Evolutionary conservation across 192 early-diverging fungal species (phyloP), one percentile per base, ranked within the genome.

Genomic region (Mortierella claussenii): DNA sequence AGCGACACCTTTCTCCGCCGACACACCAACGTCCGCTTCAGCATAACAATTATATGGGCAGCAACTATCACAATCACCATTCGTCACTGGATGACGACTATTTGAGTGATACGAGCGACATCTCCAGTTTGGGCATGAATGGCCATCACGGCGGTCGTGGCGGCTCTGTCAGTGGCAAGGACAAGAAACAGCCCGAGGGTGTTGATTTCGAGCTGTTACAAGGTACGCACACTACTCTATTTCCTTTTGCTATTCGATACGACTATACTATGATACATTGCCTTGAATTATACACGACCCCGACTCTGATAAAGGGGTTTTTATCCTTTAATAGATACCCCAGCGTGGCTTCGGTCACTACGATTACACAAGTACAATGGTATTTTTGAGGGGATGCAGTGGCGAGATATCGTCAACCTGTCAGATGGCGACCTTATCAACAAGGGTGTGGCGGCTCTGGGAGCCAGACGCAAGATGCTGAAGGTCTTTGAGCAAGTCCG

Each of bases 331-430:
- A 5, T 20, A 86, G 97, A 99, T 83, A 94, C 97, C 74, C 94
- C 96, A 11, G 86, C 88, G 45, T 99, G 97, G 97, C 86, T 99
- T 63, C 81, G 95, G 45, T 90, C 88, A 57, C 85, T 98, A 50
- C 91, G 97, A 28, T 83, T 99, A 66, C 97, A 99, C 85, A 99
- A 99, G 82, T 99, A 99, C 83, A 95, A 92, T 24, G 60, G 86
- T 20, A 88, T 95, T 40, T 97, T 99, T 86, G 89, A 94, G 26
- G 85, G 84, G 17, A 90, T 92, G 86, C 81, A 89, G 55, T 99
- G 96, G 95, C 88, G 89, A 51, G 90, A 93, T 31, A 93, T 99
- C 62, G 90, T 99, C 43, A 88, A 90, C 50, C 70, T 99, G 70
- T 83, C 81, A 24, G 97, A 99, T 56, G 88, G 92, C 34, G 87